Conservation (phyloP, 257 asterid species). For the Lavandula angustifolia region DNA sequence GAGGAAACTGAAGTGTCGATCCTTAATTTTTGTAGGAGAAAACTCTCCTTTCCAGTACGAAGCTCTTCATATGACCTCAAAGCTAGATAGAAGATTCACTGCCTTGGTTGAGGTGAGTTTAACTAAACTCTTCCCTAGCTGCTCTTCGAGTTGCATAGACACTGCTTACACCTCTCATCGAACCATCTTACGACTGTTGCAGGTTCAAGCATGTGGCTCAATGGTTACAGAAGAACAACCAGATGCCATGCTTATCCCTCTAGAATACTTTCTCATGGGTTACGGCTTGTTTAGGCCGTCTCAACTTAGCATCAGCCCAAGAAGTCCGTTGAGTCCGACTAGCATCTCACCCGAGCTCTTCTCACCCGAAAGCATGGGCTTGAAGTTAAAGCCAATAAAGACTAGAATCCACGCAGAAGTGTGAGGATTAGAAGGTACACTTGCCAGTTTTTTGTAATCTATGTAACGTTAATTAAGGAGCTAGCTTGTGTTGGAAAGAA, state of each 20-base stretch:
- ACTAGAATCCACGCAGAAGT: conserved; percentile 51
- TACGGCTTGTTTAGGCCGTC: conserved; percentile 60
- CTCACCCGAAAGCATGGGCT: conserved; percentile 74
- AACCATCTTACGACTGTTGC: conserved; percentile 4
- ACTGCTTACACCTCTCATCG: neutral
- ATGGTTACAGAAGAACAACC: conserved; percentile 83
- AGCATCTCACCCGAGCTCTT: conserved; percentile 65
- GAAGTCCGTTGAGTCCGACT: conserved; percentile 65
- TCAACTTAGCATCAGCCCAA: conserved; percentile 49
- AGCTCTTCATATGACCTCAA: conserved; percentile 69
- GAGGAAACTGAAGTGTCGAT: conserved; percentile 53
- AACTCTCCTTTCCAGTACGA: conserved; percentile 69
- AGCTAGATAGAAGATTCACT: conserved; percentile 61
- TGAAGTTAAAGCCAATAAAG: conserved; percentile 62
- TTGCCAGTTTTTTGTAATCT: conserved; percentile 30
- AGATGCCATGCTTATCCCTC: conserved; percentile 68
- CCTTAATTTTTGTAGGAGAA: conserved; percentile 75
- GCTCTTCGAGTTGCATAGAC: neutral
- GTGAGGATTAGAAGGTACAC: conserved; percentile 18
- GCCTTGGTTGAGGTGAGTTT: conserved; percentile 66
- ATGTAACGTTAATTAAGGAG: conserved; percentile 22
- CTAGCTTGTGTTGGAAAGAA: conserved; percentile 3
- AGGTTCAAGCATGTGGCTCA: conserved; percentile 82
- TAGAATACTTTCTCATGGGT: conserved; percentile 76
- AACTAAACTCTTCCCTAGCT: neutral